These are phyloP conservation scores for Hypoxylon sp. DNA, from an alignment of 2,329 filamentous ascomycete genomes.

Conservation along the genomic window DNA sequence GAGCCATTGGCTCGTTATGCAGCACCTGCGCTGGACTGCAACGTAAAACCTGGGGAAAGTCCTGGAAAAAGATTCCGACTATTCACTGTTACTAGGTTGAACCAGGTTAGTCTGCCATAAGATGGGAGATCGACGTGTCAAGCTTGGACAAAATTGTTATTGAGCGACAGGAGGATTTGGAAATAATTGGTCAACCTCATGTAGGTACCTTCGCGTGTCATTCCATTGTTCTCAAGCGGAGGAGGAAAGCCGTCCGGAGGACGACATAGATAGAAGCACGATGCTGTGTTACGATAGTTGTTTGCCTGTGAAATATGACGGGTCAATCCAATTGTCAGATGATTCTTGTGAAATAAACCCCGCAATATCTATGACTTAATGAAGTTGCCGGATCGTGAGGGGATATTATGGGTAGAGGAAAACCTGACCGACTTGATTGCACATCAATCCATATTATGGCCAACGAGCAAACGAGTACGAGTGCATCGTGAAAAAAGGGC, in stretches of 20 bases:
- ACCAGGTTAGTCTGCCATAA: constrained; percentile 13
- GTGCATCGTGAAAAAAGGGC: neutral
- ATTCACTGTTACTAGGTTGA: constrained; percentile 11
- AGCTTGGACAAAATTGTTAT: constrained; percentile 6
- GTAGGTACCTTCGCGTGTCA: too few relatives aligned
- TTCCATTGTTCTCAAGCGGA: neutral
- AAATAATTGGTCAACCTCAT: constrained; percentile 26
- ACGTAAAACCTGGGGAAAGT: constrained; percentile 24
- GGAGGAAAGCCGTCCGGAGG: neutral
- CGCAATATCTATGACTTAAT: constrained; percentile 11
- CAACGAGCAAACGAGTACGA: constrained; percentile 1
- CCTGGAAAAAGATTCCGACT: neutral
- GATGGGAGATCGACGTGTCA: constrained; percentile 24
- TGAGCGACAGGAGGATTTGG: constrained; percentile 11
- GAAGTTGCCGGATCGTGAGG: neutral
- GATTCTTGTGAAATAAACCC: constrained; percentile 3
- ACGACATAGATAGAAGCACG: too few relatives aligned
- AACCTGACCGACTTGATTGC: neutral
- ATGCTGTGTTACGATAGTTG: too few relatives aligned
- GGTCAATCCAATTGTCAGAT: too few relatives aligned
- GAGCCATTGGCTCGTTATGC: constrained; percentile 1
- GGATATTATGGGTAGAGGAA: neutral
- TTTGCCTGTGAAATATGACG: too few relatives aligned
- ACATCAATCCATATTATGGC: too few relatives aligned
- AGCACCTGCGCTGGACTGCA: constrained; percentile 3